A percentile compares a stretch with the other conserved stretches of the same genome.
phyloP scores from a whole-genome alignment of 371 early-diverging fungal genomes.

The Saksenaea vasiformis region DNA sequence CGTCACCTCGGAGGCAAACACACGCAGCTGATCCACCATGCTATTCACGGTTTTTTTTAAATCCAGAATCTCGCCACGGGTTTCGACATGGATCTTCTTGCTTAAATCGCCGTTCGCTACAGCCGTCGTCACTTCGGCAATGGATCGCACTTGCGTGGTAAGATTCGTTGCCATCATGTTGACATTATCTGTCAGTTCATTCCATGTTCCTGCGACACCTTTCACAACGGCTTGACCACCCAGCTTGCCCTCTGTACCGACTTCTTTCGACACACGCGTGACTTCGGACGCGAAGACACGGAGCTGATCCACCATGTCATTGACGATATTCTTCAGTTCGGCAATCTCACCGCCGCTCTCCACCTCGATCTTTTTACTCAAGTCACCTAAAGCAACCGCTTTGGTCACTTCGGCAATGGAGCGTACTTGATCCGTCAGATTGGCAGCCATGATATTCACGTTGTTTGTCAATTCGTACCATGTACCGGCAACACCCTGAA shows the following conservation, averaged over 20 bases:
- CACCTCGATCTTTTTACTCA: constrained; percentile 14
- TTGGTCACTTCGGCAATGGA: constrained; percentile 34
- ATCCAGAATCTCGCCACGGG: constrained; percentile 59
- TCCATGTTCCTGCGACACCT: constrained; percentile 64
- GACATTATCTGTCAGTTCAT: constrained; percentile 60
- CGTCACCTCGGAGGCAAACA: too few species aligned
- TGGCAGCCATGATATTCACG: constrained; percentile 33
- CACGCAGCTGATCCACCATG: constrained; percentile 56
- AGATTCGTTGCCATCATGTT: constrained; percentile 60
- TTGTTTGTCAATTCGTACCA: constrained; percentile 44
- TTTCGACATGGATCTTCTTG: too few species aligned
- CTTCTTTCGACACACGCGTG: constrained; percentile 58
- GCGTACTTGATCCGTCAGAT: constrained; percentile 26
- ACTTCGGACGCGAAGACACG: constrained; percentile 59
- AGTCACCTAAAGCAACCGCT: constrained; percentile 25
- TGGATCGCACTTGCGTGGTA: constrained; percentile 63
- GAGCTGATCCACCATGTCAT: constrained; percentile 51
- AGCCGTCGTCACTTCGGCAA: constrained; percentile 60
- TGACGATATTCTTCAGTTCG: constrained; percentile 46
- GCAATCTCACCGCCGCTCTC: constrained; percentile 45
- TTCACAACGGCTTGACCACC: constrained; percentile 54
- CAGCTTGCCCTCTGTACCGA: constrained; percentile 61
- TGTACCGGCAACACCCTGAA: constrained; percentile 34
- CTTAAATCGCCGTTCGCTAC: constrained; percentile 68
- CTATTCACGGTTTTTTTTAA: constrained; percentile 65